Evolutionary conservation across 768 basidiomycete genomes (phyloP).

Genomic region (Lactarius trivialis): DNA sequence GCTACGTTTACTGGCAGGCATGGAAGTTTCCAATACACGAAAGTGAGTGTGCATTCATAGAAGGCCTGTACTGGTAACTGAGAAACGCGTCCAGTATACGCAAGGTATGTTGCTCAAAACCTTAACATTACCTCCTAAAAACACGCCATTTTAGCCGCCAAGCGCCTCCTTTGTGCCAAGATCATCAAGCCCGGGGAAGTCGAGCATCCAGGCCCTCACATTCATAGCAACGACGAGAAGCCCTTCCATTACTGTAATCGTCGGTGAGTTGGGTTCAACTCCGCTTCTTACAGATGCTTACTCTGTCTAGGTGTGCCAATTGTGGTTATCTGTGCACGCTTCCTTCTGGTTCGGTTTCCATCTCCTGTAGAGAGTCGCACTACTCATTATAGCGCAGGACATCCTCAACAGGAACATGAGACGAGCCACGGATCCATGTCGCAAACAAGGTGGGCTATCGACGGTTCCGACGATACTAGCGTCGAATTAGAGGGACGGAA

Average conservation of each 20-base stretch:
- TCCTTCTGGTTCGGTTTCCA: constrained; percentile 38
- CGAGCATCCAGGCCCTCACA: constrained; percentile 41
- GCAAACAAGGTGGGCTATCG: constrained; percentile 47
- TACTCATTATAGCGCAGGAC: constrained; percentile 34
- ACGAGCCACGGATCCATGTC: constrained; percentile 61
- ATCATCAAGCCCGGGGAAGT: constrained; percentile 37
- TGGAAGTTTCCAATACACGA: constrained; percentile 57
- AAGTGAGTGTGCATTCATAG: constrained; percentile 31
- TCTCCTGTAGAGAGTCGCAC: neutral
- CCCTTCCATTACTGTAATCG: constrained; percentile 50
- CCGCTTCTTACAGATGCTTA: neutral
- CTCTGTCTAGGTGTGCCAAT: constrained; percentile 37
- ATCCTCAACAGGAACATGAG: constrained; percentile 53
- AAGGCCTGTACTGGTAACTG: too few relatives aligned
- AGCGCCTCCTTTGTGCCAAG: constrained; percentile 44
- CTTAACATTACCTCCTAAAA: neutral
- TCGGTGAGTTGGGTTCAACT: constrained; percentile 28
- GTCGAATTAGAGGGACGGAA: constrained; percentile 50
- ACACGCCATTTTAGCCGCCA: constrained; percentile 33
- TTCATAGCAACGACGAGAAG: constrained; percentile 38
- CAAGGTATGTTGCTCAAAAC: constrained; percentile 35
- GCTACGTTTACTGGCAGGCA: constrained; percentile 54
- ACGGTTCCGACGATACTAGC: constrained; percentile 43
- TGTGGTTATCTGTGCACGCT: constrained; percentile 55
- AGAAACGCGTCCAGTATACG: constrained; percentile 35